Percentiles rank a stretch among this genome's conserved stretches.
phyloP scores from a whole-genome alignment of 2,329 filamentous ascomycete genomes.

The Arthroderma sp. region DNA sequence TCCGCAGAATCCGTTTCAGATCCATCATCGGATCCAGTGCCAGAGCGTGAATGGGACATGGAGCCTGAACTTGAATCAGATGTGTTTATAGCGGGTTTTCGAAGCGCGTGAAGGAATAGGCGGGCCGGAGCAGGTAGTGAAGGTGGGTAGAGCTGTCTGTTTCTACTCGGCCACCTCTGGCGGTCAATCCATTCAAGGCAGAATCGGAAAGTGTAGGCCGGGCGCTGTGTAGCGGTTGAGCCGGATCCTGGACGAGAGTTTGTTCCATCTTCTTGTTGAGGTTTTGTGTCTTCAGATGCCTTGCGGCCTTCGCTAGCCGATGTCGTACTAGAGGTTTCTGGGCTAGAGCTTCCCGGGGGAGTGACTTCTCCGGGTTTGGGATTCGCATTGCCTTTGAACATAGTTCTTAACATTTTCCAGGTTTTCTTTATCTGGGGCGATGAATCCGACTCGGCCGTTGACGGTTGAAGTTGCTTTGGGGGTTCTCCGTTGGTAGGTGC shows the following conservation, averaged over 20 bases:
- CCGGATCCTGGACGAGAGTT: background rate
- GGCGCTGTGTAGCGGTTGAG: constrained; percentile 26
- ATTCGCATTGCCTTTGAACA: constrained; percentile 37
- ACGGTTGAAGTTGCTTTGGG: constrained; percentile 18
- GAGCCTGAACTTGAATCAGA: constrained; percentile 12
- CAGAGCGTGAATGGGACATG: constrained; percentile 14
- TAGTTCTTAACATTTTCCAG: constrained; percentile 42
- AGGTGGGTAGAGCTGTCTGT: constrained; percentile 45
- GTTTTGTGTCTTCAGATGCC: constrained; percentile 26
- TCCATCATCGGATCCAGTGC: constrained; percentile 13
- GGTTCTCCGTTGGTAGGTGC: constrained; percentile 23
- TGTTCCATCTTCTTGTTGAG: background rate
- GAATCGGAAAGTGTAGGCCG: constrained; percentile 53
- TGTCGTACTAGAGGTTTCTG: constrained; percentile 4
- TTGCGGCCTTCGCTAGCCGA: constrained; percentile 7
- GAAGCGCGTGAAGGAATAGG: constrained; percentile 36
- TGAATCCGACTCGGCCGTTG: constrained; percentile 13
- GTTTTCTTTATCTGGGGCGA: constrained; percentile 29
- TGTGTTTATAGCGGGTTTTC: constrained; percentile 10
- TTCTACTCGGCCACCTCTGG: constrained; percentile 37
- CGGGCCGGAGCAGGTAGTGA: constrained; percentile 47
- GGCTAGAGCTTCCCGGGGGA: constrained; percentile 25
- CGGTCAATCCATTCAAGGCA: constrained; percentile 54
- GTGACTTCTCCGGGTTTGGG: constrained; percentile 34
- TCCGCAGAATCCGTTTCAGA: constrained; percentile 13